A percentile compares a stretch with the other conserved stretches of the same genome.
Evolutionary conservation across 148 eudicot genomes (phyloP).

Genomic region (Rhododendron williamsianum): DNA sequence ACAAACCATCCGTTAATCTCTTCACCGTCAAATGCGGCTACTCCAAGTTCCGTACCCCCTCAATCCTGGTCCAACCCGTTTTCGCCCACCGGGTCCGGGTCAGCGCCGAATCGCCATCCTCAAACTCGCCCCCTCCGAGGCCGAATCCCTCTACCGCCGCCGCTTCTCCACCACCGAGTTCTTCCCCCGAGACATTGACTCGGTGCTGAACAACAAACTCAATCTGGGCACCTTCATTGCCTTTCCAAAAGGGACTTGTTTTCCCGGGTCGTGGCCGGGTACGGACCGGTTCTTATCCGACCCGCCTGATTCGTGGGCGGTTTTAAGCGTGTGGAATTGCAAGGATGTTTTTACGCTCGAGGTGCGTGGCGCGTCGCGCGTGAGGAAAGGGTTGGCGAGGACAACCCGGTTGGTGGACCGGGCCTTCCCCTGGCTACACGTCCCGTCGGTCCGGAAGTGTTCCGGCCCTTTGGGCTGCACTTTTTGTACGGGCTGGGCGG

Average conservation of each 20-base stretch:
- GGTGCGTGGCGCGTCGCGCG: constrained; percentile 75
- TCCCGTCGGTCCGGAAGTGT: constrained; percentile 84
- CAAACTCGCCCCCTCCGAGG: constrained; percentile 50
- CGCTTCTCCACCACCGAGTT: constrained; percentile 78
- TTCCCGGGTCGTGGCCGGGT: constrained; percentile 34
- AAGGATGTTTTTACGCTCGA: constrained; percentile 65
- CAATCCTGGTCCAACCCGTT: constrained; percentile 81
- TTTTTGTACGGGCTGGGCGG: constrained; percentile 93
- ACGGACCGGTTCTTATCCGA: constrained; percentile 26
- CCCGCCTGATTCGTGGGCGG: constrained; percentile 84
- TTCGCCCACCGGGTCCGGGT: constrained; percentile 61
- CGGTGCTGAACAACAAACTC: constrained; percentile 50
- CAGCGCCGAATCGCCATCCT: constrained; percentile 33
- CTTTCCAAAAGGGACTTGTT: constrained; percentile 33
- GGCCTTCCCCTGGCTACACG: constrained; percentile 63
- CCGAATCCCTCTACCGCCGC: constrained; percentile 69
- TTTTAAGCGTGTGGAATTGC: constrained; percentile 78
- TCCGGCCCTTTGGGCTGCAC: constrained; percentile 84
- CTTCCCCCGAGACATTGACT: constrained; percentile 83
- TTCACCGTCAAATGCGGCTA: constrained; percentile 78
- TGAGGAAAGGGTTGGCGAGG: constrained; percentile 42
- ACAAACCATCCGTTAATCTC: constrained; percentile 61
- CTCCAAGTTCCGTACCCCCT: constrained; percentile 85
- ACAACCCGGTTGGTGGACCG: constrained; percentile 62
- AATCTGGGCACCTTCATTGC: constrained; percentile 73